These are phyloP conservation scores for Stagonosporopsis rhizophila DNA, from an alignment of 2,329 filamentous ascomycete genomes.

Conservation along the genomic window DNA sequence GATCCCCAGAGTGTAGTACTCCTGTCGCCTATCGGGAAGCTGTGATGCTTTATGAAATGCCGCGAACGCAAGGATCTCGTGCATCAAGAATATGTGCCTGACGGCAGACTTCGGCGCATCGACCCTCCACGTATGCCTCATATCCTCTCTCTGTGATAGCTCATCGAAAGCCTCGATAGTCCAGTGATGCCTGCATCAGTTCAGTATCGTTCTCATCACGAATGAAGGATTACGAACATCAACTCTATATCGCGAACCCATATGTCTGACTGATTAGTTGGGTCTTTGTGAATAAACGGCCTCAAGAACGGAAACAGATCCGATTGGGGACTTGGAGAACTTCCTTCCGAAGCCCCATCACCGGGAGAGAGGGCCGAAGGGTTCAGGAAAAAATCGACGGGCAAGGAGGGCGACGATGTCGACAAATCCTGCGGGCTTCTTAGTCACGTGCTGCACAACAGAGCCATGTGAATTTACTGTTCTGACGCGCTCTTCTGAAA, in stretches of 20 bases:
- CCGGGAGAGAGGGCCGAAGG: slow-evolving; percentile 17
- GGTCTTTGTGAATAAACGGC: slow-evolving; percentile 36
- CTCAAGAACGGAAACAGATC: slow-evolving; percentile 45
- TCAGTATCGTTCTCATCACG: neutral
- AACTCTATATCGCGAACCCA: slow-evolving; percentile 46
- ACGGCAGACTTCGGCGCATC: slow-evolving; percentile 46
- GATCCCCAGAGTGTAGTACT: slow-evolving; percentile 44
- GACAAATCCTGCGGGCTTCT: slow-evolving; percentile 21
- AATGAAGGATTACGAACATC: slow-evolving; percentile 32
- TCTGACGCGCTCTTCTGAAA: slow-evolving; percentile 20
- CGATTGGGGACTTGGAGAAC: slow-evolving; percentile 36
- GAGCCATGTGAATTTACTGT: slow-evolving; percentile 21
- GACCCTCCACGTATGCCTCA: slow-evolving; percentile 43
- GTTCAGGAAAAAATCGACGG: slow-evolving; percentile 34
- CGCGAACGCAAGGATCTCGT: slow-evolving; percentile 52
- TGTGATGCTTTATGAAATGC: slow-evolving; percentile 49
- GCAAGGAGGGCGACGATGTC: slow-evolving; percentile 27
- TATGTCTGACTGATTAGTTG: slow-evolving; percentile 31
- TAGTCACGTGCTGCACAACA: neutral
- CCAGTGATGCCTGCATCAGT: slow-evolving; percentile 41
- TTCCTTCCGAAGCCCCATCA: slow-evolving; percentile 29
- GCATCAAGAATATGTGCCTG: slow-evolving; percentile 48
- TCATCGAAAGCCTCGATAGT: slow-evolving; percentile 35
- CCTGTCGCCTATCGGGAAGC: slow-evolving; percentile 30
- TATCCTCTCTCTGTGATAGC: slow-evolving; percentile 36